Base-by-base conservation (phyloP, 176 grass and related monocot genomes). In the Eragrostis nindensis region DNA sequence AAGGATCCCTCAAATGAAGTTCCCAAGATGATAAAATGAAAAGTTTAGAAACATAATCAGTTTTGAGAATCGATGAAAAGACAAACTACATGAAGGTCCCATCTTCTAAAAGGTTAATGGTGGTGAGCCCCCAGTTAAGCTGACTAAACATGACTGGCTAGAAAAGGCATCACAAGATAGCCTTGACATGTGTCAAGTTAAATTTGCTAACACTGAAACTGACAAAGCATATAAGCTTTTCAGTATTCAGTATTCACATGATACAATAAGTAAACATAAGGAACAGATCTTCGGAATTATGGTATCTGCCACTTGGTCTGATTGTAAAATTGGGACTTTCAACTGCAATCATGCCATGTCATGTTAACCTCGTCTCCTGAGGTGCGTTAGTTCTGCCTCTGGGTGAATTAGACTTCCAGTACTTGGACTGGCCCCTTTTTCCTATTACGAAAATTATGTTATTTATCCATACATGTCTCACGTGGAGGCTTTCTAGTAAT, bases 391-490 rank as follows among this genome's bases (percentile, higher is more conserved):
- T 87, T 52, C 48, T 72, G 14, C 57, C 27, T 52, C 39, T 15
- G 21, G 49, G 30, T 66, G 41, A 42, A 29, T 11, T 13, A 56
- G 50, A 11, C 49, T 22, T 63, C 55, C 6, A 0, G 1, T 77
- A 46, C 47, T 77, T 25, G 54, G 42, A 52, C 38, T 24, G 45
- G 8, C 70, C 40, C 79, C 54, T 53, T 76, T 30, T 19, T 72
- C 27, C 41, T 44, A 82, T 62, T 84, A 74, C 61, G 73, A 7
- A 42, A 74, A 5, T 46, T 76, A 60, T 76, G 14, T 62, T 62
- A 62, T 25, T 48, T 78, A 47, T 68, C 32, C 25, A n/a, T 60
- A 62, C 22, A 44, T 41, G 48, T 73, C 65, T 1, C 43, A 66
- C 1, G 71, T 80, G 36, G 12, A 71, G 26, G n/a, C 10, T 30